phyloP scores from a whole-genome alignment of 2,329 filamentous ascomycete species.

The Albophoma yamanashiensis region DNA sequence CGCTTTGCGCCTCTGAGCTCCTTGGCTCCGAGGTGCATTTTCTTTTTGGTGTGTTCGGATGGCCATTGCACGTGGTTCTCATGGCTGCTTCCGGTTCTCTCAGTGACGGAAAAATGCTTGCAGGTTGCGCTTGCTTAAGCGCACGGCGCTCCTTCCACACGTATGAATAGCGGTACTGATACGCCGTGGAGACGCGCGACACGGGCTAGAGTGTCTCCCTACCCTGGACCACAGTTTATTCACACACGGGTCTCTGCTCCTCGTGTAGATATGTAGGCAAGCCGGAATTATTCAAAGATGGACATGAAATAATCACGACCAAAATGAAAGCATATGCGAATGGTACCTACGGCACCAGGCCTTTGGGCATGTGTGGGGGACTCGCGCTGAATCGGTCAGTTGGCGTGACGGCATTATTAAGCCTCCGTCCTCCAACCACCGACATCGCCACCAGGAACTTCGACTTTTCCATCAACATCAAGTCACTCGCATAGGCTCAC shows the following conservation, averaged over 20 bases:
- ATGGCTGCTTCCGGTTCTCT: not conserved
- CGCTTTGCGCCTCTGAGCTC: not conserved
- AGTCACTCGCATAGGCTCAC: not conserved
- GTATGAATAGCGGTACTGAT: no score
- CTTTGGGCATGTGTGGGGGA: not conserved
- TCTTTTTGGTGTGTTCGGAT: not conserved
- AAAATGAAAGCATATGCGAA: not conserved
- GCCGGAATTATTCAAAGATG: not conserved
- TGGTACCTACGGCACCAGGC: not conserved
- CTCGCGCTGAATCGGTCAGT: not conserved
- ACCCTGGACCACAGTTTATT: not conserved
- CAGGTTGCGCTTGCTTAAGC: no score
- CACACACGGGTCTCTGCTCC: not conserved
- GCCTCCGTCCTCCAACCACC: not conserved
- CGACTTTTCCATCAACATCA: not conserved
- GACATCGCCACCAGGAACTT: slow-evolving; percentile 1
- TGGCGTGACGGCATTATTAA: slow-evolving; percentile 9
- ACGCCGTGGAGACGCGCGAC: no score
- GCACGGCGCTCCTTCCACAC: no score
- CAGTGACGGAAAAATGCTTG: no score
- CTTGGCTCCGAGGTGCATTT: not conserved
- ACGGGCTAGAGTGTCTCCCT: not conserved
- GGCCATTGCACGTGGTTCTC: not conserved
- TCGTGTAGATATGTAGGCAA: not conserved
- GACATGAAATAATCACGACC: not conserved